Conservation (phyloP, 2,329 filamentous ascomycete genomes). For the Cercospora sp. region DNA sequence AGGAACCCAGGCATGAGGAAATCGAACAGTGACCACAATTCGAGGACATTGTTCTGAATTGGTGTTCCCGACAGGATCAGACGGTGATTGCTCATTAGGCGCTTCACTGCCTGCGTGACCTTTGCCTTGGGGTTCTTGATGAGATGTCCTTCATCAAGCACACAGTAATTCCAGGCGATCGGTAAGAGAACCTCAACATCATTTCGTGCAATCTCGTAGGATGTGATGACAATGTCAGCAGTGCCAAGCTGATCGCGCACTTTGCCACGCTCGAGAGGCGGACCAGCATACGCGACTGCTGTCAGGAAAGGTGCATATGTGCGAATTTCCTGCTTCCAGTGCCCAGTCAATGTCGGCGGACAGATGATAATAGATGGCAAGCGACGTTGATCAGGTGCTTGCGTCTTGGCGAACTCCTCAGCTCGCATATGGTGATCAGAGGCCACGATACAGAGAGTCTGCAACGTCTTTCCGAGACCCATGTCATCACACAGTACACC, state of each 20-base stretch:
- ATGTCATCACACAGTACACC: slow-evolving; percentile 99
- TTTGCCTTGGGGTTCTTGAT: slow-evolving; percentile 99
- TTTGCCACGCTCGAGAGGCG: slow-evolving; percentile 74
- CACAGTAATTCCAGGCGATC: slow-evolving; percentile 94
- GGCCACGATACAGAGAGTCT: slow-evolving; percentile 96
- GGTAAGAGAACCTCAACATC: slow-evolving; percentile 82
- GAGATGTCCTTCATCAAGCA: slow-evolving; percentile 93
- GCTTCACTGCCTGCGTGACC: slow-evolving; percentile 89
- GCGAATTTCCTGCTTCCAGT: slow-evolving; percentile 98
- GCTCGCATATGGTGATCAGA: slow-evolving; percentile 94
- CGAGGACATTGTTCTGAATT: slow-evolving; percentile 95
- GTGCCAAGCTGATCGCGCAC: slow-evolving; percentile 68
- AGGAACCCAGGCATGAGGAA: slow-evolving; percentile 99
- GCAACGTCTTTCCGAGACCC: slow-evolving; percentile 95
- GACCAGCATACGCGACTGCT: slow-evolving; percentile 87
- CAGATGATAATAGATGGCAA: slow-evolving; percentile 93
- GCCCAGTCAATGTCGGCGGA: slow-evolving; percentile 90
- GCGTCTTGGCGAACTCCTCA: slow-evolving; percentile 83
- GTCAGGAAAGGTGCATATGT: slow-evolving; percentile 92
- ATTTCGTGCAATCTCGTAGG: slow-evolving; percentile 96
- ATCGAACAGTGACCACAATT: slow-evolving; percentile 97
- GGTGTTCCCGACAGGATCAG: slow-evolving; percentile 95
- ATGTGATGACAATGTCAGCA: slow-evolving; percentile 93
- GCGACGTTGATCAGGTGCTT: slow-evolving; percentile 72
- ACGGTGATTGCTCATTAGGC: slow-evolving; percentile 84